Conservation (phyloP, 1,284 basidiomycete species). For the Trametes versicolor region DNA sequence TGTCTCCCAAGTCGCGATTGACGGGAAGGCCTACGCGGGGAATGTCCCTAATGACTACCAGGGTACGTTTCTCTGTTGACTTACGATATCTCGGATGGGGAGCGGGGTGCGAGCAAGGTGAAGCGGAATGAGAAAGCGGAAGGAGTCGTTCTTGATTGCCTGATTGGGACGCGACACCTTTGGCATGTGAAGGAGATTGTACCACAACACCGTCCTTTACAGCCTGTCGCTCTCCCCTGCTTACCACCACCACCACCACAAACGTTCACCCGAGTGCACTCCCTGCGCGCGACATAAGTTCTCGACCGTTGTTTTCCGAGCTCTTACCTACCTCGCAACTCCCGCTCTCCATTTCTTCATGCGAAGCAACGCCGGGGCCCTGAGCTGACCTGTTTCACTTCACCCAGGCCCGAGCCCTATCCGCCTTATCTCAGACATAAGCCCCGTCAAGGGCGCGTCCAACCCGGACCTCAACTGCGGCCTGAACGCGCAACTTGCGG, state of each 20-base stretch:
- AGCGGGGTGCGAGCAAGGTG: background rate
- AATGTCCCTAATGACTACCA: constrained; percentile 45
- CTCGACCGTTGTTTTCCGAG: background rate
- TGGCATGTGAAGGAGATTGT: background rate
- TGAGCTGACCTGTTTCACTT: constrained; percentile 15
- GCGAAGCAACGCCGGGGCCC: background rate
- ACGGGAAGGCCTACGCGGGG: constrained; percentile 36
- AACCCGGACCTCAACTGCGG: constrained; percentile 75
- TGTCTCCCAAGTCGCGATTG: constrained; percentile 34
- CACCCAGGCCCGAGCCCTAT: constrained; percentile 55
- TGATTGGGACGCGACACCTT: background rate
- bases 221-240: background rate
- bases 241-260: background rate
- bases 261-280: background rate
- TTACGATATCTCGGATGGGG: background rate
- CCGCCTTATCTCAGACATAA: constrained; percentile 63
- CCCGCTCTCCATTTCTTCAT: constrained; percentile 26
- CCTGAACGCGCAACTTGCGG: constrained; percentile 58
- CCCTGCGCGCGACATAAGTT: no score
- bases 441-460: constrained; percentile 70
- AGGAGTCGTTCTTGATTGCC: background rate
- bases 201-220: background rate
- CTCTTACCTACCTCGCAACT: background rate
- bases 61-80: constrained; percentile 20
- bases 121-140: background rate